Percentiles rank a stretch among this genome's conserved stretches.
Conservation (phyloP, 148 eudicot species). For the Rhododendron griersonianum region DNA sequence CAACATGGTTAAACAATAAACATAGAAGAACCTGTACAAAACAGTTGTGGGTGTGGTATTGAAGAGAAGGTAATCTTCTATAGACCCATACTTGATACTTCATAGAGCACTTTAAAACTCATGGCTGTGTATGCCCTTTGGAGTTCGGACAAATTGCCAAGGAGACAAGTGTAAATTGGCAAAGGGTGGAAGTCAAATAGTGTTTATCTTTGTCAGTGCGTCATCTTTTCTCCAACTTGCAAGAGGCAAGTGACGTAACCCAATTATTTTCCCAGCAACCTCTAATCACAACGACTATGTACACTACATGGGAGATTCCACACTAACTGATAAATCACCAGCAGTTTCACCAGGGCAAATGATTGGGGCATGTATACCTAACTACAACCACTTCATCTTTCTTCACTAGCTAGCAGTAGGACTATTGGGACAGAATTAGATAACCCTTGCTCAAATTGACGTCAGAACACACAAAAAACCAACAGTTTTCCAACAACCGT, state of each 20-base stretch:
- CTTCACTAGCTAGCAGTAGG: neutral
- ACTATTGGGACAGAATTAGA: neutral
- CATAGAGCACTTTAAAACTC: neutral
- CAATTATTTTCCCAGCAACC: neutral
- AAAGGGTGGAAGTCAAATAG: neutral
- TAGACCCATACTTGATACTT: neutral
- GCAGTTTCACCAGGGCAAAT: neutral
- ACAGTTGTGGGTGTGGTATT: neutral
- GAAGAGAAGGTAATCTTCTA: neutral
- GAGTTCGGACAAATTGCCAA: neutral
- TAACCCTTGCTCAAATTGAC: neutral
- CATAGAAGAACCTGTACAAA: neutral
- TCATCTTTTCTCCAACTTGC: neutral
- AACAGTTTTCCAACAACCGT: neutral
- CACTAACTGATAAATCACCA: neutral
- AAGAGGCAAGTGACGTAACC: neutral
- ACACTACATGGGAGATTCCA: neutral
- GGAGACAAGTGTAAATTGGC: neutral
- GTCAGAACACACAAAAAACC: neutral
- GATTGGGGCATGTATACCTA: neutral
- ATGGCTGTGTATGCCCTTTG: neutral
- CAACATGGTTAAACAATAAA: constrained; percentile 23
- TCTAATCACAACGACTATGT: neutral
- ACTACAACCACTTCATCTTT: neutral
- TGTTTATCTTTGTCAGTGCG: neutral